Base-by-base conservation (phyloP, 2,329 filamentous ascomycete species). In the Colletotrichum musae region DNA sequence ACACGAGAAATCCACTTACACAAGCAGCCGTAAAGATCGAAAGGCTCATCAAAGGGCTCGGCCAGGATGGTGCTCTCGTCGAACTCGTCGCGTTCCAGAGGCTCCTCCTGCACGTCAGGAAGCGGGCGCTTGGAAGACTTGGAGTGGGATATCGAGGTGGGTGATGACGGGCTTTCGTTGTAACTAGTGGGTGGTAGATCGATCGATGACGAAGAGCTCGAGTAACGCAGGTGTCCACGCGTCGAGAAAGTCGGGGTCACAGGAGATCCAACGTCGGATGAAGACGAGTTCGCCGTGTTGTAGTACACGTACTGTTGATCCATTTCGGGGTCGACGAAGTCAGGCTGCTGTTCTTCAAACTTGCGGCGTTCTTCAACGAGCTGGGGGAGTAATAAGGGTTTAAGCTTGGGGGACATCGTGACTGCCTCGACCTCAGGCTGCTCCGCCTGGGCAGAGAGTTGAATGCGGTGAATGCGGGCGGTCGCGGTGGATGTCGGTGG, bases 61-160 rank as follows among this genome's bases (percentile, higher is more conserved):
- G 79, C 77, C 54, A 84, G 80, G 68, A 85, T 84, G 68, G 86
- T 81, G 58, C 85, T 84, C 61, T 87, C 86, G 32, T 91, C 88
- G 24, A 51, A 36, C 32, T 69, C 66, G 24, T 92, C 92, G 62
- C 87, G 88, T 78, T 95, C 92, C 50, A 90, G 81, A 2, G 92
- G 91, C 75, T 97, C 94, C 79, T 98, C 95, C 75, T 94, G 89
- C 21, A 98, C 92, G 75, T 96, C 93, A 16, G 94, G 92, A 71
- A 98, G 85, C 60, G 86, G 87, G 70, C 89, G 87, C 80, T 93
- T 93, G 74, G 86, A 85, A 0, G 88, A 83, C 72, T 90, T 88
- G 71, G 74, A 73, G 60, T 75, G 71, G 82, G 81, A 62, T 13
- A 62, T 65, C 26, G 64, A 67, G 6, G 82, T 86, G 68, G 86